Percentiles rank a stretch among this genome's conserved stretches.
Evolutionary conservation across 208 protist genomes (phyloP).

Genomic region (Crithidia acanthocephali): DNA sequence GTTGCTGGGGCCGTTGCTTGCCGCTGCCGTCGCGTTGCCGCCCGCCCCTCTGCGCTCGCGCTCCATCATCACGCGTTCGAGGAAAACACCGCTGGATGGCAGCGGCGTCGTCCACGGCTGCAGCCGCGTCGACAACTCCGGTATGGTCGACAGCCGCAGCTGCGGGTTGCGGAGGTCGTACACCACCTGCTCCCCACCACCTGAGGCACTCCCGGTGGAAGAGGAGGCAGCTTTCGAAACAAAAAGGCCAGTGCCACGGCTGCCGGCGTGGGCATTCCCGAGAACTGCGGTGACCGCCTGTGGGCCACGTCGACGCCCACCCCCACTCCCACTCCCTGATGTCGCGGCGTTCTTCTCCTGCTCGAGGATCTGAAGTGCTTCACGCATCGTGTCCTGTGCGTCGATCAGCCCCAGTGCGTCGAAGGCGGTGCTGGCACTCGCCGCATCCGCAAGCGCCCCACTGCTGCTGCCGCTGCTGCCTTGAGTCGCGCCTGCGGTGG

Average conservation of each 20-base stretch:
- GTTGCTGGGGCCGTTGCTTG: not conserved
- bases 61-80: slow-evolving; percentile 69
- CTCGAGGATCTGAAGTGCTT: slow-evolving; percentile 26
- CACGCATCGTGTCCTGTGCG: slow-evolving; percentile 28
- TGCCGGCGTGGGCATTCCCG: not conserved
- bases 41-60: slow-evolving; percentile 31
- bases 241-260: slow-evolving; percentile 16
- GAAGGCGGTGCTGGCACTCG: slow-evolving; percentile 3
- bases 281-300: slow-evolving; percentile 4
- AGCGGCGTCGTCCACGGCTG: slow-evolving; percentile 63
- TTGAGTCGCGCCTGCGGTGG: slow-evolving; percentile 1
- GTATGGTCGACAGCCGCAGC: slow-evolving; percentile 49
- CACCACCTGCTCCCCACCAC: slow-evolving; percentile 15
- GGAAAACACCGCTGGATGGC: slow-evolving; percentile 40
- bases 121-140: slow-evolving; percentile 45
- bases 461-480: not conserved
- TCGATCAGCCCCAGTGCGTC: slow-evolving; percentile 34
- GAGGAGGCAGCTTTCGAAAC: slow-evolving; percentile 23
- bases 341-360: slow-evolving; percentile 4
- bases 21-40: not conserved
- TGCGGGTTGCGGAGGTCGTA: slow-evolving; percentile 38
- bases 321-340: not conserved
- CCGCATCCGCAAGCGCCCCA: not conserved
- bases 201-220: not conserved
- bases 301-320: not conserved